Conservation (phyloP, 176 grass and related monocot genomes). For the Elaeis guineensis region DNA sequence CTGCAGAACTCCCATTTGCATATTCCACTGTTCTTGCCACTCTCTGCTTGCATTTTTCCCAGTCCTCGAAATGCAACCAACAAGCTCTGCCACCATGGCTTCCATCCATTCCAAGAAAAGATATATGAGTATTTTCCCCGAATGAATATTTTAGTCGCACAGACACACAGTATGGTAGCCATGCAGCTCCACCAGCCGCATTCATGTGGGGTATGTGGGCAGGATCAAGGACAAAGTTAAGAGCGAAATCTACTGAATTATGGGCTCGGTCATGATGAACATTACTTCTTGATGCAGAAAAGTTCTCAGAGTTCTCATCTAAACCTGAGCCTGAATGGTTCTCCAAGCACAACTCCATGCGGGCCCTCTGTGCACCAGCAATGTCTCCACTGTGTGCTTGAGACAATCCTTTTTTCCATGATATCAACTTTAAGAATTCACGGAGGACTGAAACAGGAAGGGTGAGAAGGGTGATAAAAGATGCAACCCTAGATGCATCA, state of each 20-base stretch:
- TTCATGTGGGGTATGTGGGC: conserved; percentile 91
- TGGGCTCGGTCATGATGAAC: conserved; percentile 77
- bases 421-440: conserved; percentile 87
- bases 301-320: conserved; percentile 40
- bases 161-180: conserved; percentile 94
- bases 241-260: conserved; percentile 75
- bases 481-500: conserved; percentile 93
- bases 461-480: conserved; percentile 95
- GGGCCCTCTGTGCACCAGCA: conserved; percentile 73
- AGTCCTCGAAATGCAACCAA: conserved; percentile 78
- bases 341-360: conserved; percentile 94
- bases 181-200: conserved; percentile 87
- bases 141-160: conserved; percentile 83
- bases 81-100: conserved; percentile 94
- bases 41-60: conserved; percentile 91
- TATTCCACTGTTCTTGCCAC: conserved; percentile 71
- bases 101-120: conserved; percentile 76
- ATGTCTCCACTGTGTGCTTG: conserved; percentile 64
- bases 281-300: conserved; percentile 70
- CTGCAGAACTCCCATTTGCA: conserved; percentile 52
- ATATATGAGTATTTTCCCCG: conserved; percentile 60
- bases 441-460: conserved; percentile 70
- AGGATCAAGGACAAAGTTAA: conserved; percentile 93
- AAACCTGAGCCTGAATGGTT: conserved; percentile 69
- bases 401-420: conserved; percentile 93